Evolutionary conservation across 805 yeast genomes (phyloP), one percentile per base, ranked within the genome.

Genomic region (Barnettozyma californica): DNA sequence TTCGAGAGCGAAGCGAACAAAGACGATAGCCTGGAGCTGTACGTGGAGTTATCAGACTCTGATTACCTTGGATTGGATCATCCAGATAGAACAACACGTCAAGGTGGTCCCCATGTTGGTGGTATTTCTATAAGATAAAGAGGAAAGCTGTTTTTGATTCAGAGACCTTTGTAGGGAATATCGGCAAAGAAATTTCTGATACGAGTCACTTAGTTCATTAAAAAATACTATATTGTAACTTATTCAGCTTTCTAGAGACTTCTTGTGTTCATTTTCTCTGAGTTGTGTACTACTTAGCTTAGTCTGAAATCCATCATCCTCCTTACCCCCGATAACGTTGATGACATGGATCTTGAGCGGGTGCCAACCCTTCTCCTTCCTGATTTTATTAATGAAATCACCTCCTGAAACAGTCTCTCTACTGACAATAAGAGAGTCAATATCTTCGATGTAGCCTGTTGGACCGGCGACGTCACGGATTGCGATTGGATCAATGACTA

Each of bases 381-480:
- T 76, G 35, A 74, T 74, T 13, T 78, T 69, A 60, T 95, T 94
- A 40, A 94, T 84, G 48, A 72, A 71, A 0, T 69, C 76, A 0
- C 87, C 98, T 2, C 98, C 98, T 9, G 73, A 62, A 0, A 73
- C 66, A 0, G 97, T 84, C 59, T 94, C 99, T 40, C 79, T 73
- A 54, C 96, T 87, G 3, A 94, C 80, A 0, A 92, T 81, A 37
- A 94, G 72, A 0, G 90, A 84, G 55, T 91, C 87, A 36, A 94
- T 87, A 43, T 81, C 83, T 13, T 74, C 73, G 2, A 85, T 74
- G 11, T 76, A 74, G 0, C 89, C 96, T 0, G 99, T 90, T 4
- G 98, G 99, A 0, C 99, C 99, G 67, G 95, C 90, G 0, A 91
- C 76, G 62, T 94, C 98, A 51, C 81, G 76, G 41, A 94, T 82